Conservation (phyloP, 306 rosid species). For the Vicia sativa region DNA sequence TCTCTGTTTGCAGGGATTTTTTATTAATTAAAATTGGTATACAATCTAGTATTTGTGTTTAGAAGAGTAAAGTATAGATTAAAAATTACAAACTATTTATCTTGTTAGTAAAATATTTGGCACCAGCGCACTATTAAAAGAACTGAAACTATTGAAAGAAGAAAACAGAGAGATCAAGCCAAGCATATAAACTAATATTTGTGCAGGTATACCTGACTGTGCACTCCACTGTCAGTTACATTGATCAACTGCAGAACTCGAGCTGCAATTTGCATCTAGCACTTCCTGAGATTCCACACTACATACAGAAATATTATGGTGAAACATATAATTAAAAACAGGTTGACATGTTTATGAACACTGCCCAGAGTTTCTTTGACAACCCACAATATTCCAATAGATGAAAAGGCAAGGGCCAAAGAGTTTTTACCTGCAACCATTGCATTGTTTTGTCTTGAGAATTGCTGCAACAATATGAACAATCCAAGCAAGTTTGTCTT, state of each 20-base stretch:
- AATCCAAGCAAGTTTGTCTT: slow-evolving; percentile 98
- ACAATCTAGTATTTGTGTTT: background rate
- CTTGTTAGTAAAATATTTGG: background rate
- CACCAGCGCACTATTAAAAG: background rate
- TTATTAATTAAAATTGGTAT: background rate
- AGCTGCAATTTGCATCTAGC: slow-evolving; percentile 97
- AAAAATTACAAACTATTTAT: background rate
- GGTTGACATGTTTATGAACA: slow-evolving; percentile 25
- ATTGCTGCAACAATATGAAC: slow-evolving; percentile 95
- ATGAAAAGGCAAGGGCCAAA: slow-evolving; percentile 31
- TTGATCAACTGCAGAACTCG: slow-evolving; percentile 91
- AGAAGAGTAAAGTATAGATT: background rate
- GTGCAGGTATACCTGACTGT: slow-evolving; percentile 73
- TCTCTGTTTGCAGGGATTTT: background rate
- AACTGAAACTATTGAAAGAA: background rate
- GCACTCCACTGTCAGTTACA: slow-evolving; percentile 90
- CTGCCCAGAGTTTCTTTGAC: slow-evolving; percentile 7
- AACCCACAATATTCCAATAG: slow-evolving; percentile 22
- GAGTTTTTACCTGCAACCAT: slow-evolving; percentile 82
- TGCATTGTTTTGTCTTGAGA: slow-evolving; percentile 81
- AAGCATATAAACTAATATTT: slow-evolving; percentile 13
- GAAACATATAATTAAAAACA: slow-evolving; percentile 30
- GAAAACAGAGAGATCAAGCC: slow-evolving; percentile 10
- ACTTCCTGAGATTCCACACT: slow-evolving; percentile 93
- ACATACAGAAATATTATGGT: slow-evolving; percentile 41